Percentiles rank a stretch among this genome's conserved stretches.
Conservation (phyloP, 2,329 filamentous ascomycete species). For the Cylindrodendrum hubeiense region DNA sequence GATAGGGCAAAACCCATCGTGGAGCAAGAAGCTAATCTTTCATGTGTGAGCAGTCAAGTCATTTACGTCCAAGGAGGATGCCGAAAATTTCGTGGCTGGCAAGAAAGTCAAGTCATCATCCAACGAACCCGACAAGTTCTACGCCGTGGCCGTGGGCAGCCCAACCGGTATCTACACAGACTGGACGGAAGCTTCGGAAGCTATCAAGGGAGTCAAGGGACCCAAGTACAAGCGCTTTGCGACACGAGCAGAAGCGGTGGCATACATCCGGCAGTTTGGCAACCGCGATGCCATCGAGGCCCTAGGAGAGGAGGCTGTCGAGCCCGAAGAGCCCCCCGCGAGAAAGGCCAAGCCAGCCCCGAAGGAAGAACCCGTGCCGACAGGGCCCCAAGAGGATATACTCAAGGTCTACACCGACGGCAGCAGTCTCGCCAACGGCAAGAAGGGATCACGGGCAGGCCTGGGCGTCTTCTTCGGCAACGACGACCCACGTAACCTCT, state of each 20-base stretch:
- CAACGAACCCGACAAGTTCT: constrained; percentile 63
- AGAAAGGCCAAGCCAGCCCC: constrained; percentile 40
- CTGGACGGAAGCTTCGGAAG: constrained; percentile 78
- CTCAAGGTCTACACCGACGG: constrained; percentile 72
- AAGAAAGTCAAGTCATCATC: constrained; percentile 56
- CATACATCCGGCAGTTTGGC: constrained; percentile 73
- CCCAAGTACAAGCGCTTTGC: constrained; percentile 78
- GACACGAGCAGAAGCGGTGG: constrained; percentile 79
- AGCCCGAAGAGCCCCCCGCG: constrained; percentile 34
- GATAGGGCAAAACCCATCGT: neutral
- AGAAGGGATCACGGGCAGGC: constrained; percentile 66
- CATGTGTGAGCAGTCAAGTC: constrained; percentile 75
- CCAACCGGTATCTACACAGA: constrained; percentile 70
- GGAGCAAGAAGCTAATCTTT: constrained; percentile 21
- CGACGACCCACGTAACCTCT: constrained; percentile 72
- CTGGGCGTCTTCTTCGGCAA: constrained; percentile 74
- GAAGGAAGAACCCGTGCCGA: constrained; percentile 43
- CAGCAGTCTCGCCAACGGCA: constrained; percentile 70
- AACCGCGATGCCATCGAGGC: constrained; percentile 57
- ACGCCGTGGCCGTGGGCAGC: constrained; percentile 71
- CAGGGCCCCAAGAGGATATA: constrained; percentile 35
- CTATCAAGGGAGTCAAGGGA: constrained; percentile 80
- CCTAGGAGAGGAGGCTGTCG: constrained; percentile 49
- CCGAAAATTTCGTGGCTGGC: constrained; percentile 81
- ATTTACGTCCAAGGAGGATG: constrained; percentile 79